phyloP scores from a whole-genome alignment of 73 alveolate genomes.

The Urostyla sp. region DNA sequence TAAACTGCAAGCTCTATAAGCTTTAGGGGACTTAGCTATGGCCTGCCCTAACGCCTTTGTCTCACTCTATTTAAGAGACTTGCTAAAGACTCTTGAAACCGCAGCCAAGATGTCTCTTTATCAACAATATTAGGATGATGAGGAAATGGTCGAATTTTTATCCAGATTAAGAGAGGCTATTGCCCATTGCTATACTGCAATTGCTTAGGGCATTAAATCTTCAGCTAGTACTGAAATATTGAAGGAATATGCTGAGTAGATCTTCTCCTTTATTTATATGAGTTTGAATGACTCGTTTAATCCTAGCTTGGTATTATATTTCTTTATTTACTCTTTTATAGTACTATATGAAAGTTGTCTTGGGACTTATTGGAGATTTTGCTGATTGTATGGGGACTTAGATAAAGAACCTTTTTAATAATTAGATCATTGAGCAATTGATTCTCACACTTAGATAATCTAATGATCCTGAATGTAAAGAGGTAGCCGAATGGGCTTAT shows the following conservation, averaged over 20 bases:
- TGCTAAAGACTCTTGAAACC: constrained; percentile 34
- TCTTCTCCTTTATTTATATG: background rate
- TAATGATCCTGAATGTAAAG: constrained; percentile 21
- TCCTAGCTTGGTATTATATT: background rate
- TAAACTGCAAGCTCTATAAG: constrained; percentile 57
- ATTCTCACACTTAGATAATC: background rate
- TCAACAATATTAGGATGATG: constrained; percentile 5
- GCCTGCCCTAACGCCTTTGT: constrained; percentile 26
- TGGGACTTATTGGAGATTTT: constrained; percentile 66
- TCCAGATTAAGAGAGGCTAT: constrained; percentile 10
- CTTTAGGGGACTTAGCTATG: constrained; percentile 63
- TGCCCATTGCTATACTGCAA: constrained; percentile 58
- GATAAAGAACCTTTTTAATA: background rate
- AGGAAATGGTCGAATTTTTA: constrained; percentile 39
- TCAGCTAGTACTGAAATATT: background rate
- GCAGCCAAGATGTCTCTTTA: constrained; percentile 51
- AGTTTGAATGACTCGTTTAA: background rate
- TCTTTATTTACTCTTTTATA: background rate
- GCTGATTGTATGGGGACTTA: constrained; percentile 24
- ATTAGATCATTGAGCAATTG: background rate
- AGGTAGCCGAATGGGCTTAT: constrained; percentile 27
- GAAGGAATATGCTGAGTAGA: background rate
- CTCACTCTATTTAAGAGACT: constrained; percentile 17
- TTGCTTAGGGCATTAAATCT: constrained; percentile 33
- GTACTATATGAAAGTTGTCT: constrained; percentile 26